Conservation (phyloP, 2,329 filamentous ascomycete species). For the Penicillium crustosum region DNA sequence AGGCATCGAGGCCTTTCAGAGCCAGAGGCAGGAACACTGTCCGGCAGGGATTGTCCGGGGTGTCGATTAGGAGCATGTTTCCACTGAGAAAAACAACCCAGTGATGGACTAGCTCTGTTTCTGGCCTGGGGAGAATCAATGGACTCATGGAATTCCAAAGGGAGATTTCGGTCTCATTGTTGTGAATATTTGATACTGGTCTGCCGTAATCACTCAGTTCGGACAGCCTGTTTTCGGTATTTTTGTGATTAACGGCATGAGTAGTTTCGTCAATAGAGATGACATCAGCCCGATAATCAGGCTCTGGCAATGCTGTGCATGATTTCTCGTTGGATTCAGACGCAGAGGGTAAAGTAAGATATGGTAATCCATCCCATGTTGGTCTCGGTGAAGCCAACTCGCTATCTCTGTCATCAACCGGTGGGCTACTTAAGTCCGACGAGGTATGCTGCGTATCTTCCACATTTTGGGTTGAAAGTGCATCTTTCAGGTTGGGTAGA, state of each 20-base stretch:
- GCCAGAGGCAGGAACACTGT: constrained; percentile 30
- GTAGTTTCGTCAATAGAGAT: not conserved
- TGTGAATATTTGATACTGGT: not conserved
- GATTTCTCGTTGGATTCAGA: not conserved
- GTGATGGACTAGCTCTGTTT: constrained; percentile 31
- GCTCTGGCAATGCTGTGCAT: not conserved
- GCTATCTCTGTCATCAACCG: not conserved
- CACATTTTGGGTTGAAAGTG: not conserved
- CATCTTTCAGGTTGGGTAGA: not conserved
- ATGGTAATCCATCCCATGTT: not conserved
- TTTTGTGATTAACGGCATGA: not conserved
- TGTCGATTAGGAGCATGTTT: constrained; percentile 31
- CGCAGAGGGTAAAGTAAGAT: not conserved
- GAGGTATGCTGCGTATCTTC: not conserved
- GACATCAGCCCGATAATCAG: not conserved
- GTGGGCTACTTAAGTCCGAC: not conserved
- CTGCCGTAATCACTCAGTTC: not conserved
- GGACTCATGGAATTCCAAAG: constrained; percentile 9
- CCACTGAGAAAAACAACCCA: constrained; percentile 33
- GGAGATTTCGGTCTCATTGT: not conserved
- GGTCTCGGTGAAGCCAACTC: not conserved
- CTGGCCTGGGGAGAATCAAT: constrained; percentile 11
- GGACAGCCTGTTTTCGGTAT: not conserved
- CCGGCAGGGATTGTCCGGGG: constrained; percentile 31
- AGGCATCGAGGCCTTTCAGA: constrained; percentile 17